Conservation (phyloP, 2,329 filamentous ascomycete genomes). For the Juglanconis oblonga region DNA sequence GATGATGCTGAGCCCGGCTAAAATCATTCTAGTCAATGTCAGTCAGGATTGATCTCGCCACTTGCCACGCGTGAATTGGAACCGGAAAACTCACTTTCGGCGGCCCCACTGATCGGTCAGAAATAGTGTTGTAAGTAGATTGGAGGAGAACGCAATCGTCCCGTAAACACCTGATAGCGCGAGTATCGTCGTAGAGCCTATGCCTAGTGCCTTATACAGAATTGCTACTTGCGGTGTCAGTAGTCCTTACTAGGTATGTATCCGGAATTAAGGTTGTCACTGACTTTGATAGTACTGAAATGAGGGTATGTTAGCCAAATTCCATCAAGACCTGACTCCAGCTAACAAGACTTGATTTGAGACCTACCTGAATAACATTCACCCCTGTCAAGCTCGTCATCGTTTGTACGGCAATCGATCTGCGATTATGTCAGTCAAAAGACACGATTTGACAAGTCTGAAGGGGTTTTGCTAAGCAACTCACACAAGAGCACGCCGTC, state of each 20-base stretch:
- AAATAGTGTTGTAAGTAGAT: slow-evolving; percentile 48
- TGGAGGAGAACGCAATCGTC: slow-evolving; percentile 48
- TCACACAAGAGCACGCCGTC: slow-evolving; percentile 48
- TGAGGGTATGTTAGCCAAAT: slow-evolving; percentile 29
- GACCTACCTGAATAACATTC: slow-evolving; percentile 46
- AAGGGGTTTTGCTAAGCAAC: slow-evolving; percentile 19
- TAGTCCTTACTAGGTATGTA: not conserved
- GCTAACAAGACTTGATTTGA: not conserved
- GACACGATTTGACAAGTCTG: not conserved
- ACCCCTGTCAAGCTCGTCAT: slow-evolving; percentile 56
- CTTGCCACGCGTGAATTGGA: no score
- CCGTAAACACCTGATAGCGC: slow-evolving; percentile 54
- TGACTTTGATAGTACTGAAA: slow-evolving; percentile 17
- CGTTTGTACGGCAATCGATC: slow-evolving; percentile 52
- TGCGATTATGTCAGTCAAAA: not conserved
- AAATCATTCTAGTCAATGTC: slow-evolving; percentile 43
- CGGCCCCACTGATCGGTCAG: slow-evolving; percentile 58
- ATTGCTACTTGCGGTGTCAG: slow-evolving; percentile 35
- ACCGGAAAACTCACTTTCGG: slow-evolving; percentile 38
- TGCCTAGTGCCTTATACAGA: slow-evolving; percentile 52
- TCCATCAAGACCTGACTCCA: not conserved
- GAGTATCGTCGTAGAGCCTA: slow-evolving; percentile 46
- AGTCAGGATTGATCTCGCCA: not conserved
- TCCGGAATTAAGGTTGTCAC: not conserved
- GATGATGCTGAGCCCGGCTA: slow-evolving; percentile 49